Percentiles rank a stretch among this genome's conserved stretches.
Conservation (phyloP, 371 early-diverging fungal genomes). For the Zopfochytrium polystomum region DNA sequence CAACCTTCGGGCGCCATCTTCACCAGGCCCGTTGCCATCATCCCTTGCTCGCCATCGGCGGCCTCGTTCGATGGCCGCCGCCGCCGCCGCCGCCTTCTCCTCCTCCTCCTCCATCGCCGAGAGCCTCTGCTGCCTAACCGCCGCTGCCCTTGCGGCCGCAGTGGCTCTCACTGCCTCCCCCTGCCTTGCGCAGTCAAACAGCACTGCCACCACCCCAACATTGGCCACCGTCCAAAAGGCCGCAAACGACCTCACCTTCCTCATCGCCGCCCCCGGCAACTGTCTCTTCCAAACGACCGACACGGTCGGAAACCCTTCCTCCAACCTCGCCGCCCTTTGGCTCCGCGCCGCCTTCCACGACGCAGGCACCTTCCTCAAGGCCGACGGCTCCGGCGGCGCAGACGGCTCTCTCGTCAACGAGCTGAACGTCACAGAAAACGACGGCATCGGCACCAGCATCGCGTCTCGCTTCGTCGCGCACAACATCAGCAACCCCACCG, state of each 20-base stretch:
- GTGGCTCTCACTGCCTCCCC: too few species aligned
- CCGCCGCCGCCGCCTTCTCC: too few species aligned
- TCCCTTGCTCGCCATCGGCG: too few species aligned
- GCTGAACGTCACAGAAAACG: conserved; percentile 13
- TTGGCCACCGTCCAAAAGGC: background rate
- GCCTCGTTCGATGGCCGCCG: too few species aligned
- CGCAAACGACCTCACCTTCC: conserved; percentile 2
- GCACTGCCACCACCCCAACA: too few species aligned
- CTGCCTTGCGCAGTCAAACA: too few species aligned
- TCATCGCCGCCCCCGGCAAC: background rate
- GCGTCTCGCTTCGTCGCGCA: conserved; percentile 16
- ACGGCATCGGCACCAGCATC: conserved; percentile 17
- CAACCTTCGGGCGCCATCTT: too few species aligned
- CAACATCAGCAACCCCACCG: conserved; percentile 1
- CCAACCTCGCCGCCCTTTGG: conserved; percentile 42
- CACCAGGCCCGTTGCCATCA: too few species aligned
- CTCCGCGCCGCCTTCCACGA: conserved; percentile 40
- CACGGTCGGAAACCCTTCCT: conserved; percentile 16
- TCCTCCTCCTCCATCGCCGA: too few species aligned
- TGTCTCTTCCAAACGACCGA: conserved; percentile 2
- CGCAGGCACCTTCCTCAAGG: conserved; percentile 26
- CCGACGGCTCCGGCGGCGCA: conserved; percentile 19
- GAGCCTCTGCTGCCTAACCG: too few species aligned
- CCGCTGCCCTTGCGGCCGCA: too few species aligned
- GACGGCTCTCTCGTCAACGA: conserved; percentile 25